These are phyloP conservation scores for Aspergillus uvarum DNA, from an alignment of 2,329 filamentous ascomycete species.

Conservation along the genomic window DNA sequence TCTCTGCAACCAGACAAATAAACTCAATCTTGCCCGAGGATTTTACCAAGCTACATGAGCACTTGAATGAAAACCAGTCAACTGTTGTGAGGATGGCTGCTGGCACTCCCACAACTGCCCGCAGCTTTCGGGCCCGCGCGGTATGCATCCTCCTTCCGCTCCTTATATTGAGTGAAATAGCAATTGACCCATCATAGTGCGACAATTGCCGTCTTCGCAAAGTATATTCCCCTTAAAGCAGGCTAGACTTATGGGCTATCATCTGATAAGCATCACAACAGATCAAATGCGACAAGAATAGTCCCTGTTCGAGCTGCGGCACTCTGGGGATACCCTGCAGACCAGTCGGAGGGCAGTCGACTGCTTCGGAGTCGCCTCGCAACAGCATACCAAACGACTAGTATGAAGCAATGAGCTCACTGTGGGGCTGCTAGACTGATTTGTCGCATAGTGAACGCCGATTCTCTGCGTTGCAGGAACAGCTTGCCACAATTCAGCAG, in stretches of 20 bases:
- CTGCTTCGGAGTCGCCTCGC: slow-evolving; percentile 6
- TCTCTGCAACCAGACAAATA: neutral
- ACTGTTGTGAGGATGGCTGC: slow-evolving; percentile 10
- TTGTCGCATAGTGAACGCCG: slow-evolving; percentile 16
- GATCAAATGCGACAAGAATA: slow-evolving; percentile 26
- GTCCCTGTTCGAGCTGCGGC: slow-evolving; percentile 26
- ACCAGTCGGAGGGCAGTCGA: slow-evolving; percentile 3
- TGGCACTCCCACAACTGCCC: slow-evolving; percentile 5
- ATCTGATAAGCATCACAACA: neutral
- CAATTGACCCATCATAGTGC: slow-evolving; percentile 17
- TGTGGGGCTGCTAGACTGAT: neutral
- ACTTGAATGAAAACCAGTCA: no score
- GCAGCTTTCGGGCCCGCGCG: slow-evolving; percentile 25
- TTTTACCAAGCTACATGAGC: no score
- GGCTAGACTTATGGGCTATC: neutral
- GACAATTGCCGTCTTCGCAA: slow-evolving; percentile 31
- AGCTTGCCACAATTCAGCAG: slow-evolving; percentile 20
- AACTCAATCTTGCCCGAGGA: no score
- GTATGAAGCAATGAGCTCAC: slow-evolving; percentile 9
- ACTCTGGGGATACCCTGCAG: slow-evolving; percentile 22
- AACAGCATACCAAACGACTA: slow-evolving; percentile 13
- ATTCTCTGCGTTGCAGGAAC: slow-evolving; percentile 21
- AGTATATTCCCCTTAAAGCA: slow-evolving; percentile 13
- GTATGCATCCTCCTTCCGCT: slow-evolving; percentile 14
- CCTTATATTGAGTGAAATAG: neutral